Percentiles rank a stretch among this genome's conserved stretches.
Evolutionary conservation across 345 rosid species (phyloP).

Genomic region (Durio zibethinus): DNA sequence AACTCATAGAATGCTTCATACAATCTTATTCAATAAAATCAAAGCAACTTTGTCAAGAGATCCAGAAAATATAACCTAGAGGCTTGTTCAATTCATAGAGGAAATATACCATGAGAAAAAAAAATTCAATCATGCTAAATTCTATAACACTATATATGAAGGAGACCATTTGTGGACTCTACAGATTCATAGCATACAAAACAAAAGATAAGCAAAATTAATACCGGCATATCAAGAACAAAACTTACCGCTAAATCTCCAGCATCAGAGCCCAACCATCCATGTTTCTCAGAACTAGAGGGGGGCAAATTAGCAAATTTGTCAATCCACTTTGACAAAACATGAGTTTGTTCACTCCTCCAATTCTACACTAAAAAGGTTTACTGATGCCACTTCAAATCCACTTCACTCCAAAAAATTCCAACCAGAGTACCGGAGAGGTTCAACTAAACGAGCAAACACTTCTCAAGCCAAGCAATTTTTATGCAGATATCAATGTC

Average conservation of each 20-base stretch:
- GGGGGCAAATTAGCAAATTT: neutral
- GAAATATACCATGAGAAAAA: neutral
- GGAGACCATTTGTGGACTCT: neutral
- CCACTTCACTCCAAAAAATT: constrained; percentile 9
- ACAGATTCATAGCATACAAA: neutral
- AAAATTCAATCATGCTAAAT: constrained; percentile 6
- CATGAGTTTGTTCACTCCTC: constrained; percentile 6
- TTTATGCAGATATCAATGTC: constrained; percentile 8
- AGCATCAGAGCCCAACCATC: constrained; percentile 12
- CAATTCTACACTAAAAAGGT: neutral
- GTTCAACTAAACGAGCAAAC: constrained; percentile 7
- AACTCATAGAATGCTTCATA: constrained; percentile 33
- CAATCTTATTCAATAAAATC: constrained; percentile 20
- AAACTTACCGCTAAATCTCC: constrained; percentile 26
- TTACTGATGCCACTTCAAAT: constrained; percentile 6
- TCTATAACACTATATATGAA: neutral
- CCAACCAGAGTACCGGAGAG: neutral
- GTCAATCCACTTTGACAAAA: constrained; percentile 5
- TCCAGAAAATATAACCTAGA: constrained; percentile 27
- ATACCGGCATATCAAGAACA: neutral
- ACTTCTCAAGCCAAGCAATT: constrained; percentile 12
- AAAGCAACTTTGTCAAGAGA: constrained; percentile 15
- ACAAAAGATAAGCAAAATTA: constrained; percentile 3
- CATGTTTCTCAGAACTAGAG: constrained; percentile 13
- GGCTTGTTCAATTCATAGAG: neutral